phyloP scores from a whole-genome alignment of 1,284 basidiomycete species.

The Phaffia rhodozyma region DNA sequence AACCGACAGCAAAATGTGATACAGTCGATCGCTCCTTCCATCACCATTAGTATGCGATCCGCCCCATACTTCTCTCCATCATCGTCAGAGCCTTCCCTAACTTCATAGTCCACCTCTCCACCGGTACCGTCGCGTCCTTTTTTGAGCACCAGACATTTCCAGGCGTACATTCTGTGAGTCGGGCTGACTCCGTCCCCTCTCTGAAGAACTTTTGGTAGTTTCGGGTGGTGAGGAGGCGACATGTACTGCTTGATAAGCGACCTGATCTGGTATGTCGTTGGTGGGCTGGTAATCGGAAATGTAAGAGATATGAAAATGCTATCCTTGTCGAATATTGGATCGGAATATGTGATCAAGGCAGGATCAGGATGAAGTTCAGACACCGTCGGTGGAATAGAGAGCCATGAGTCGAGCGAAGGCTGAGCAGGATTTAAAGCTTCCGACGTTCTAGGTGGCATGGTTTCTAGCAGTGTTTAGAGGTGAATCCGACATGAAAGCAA shows the following conservation, averaged over 20 bases:
- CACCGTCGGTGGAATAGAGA: not conserved
- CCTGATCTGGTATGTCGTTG: not conserved
- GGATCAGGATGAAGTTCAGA: not conserved
- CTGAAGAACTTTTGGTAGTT: not conserved
- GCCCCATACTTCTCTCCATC: slow-evolving; percentile 34
- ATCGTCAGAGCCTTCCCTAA: slow-evolving; percentile 29
- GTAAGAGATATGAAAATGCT: slow-evolving; percentile 7
- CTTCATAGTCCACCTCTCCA: slow-evolving; percentile 33
- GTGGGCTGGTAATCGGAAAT: slow-evolving; percentile 8
- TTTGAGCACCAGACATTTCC: slow-evolving; percentile 26
- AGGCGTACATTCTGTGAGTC: slow-evolving; percentile 32
- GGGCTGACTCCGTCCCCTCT: slow-evolving; percentile 4
- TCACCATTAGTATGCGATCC: slow-evolving; percentile 27
- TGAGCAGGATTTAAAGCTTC: not conserved
- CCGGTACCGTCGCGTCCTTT: slow-evolving; percentile 30
- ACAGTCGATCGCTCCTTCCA: slow-evolving; percentile 29
- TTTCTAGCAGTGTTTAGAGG: too few relatives aligned
- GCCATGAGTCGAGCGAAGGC: slow-evolving; percentile 15
- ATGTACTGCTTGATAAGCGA: slow-evolving; percentile 9
- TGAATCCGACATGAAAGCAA: too few relatives aligned
- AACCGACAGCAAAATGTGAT: slow-evolving; percentile 31
- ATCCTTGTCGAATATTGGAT: slow-evolving; percentile 7
- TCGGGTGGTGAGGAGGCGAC: slow-evolving; percentile 5
- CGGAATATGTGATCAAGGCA: slow-evolving; percentile 5
- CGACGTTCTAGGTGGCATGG: too few relatives aligned